These are phyloP conservation scores for Thuidium tamariscinum DNA, from an alignment of 225 moss, liverwort and hornwort species.

Conservation along the genomic window DNA sequence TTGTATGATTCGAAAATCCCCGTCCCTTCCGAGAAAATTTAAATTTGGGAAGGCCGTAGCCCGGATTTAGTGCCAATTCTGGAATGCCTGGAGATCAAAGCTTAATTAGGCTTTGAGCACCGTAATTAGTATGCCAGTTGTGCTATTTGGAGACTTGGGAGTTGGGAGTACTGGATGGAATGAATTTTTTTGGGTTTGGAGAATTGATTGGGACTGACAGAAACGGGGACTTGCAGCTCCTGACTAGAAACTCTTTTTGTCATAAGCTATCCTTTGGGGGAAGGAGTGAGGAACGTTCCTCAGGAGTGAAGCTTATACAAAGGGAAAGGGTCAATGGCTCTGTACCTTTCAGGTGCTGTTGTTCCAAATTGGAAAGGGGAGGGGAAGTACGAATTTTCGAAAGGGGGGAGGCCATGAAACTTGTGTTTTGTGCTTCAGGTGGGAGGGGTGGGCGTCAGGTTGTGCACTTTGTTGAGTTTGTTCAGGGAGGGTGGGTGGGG, in stretches of 20 bases:
- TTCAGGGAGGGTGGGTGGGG: rapidly evolving
- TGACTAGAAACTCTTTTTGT: not conserved
- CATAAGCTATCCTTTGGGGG: not conserved
- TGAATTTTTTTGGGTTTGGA: not conserved
- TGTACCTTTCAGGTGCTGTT: not conserved
- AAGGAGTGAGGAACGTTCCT: not conserved
- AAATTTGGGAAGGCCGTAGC: not conserved
- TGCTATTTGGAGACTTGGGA: not conserved
- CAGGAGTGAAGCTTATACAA: not conserved
- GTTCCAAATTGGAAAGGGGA: not conserved
- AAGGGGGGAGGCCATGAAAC: not conserved
- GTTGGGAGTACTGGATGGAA: not conserved
- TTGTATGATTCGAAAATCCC: not conserved
- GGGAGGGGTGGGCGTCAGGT: not conserved
- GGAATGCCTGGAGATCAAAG: not conserved
- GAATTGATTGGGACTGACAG: not conserved
- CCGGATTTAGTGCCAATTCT: not conserved
- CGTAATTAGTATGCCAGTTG: not conserved
- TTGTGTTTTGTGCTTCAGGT: not conserved
- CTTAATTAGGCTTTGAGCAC: not conserved
- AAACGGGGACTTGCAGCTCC: not conserved
- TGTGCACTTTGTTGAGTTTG: not conserved
- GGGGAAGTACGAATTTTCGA: not conserved
- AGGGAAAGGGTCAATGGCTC: not conserved
- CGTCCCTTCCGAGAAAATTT: not conserved